These are phyloP conservation scores for Rhodotorula sp. DNA, from an alignment of 1,284 basidiomycete genomes.

Conservation along the genomic window DNA sequence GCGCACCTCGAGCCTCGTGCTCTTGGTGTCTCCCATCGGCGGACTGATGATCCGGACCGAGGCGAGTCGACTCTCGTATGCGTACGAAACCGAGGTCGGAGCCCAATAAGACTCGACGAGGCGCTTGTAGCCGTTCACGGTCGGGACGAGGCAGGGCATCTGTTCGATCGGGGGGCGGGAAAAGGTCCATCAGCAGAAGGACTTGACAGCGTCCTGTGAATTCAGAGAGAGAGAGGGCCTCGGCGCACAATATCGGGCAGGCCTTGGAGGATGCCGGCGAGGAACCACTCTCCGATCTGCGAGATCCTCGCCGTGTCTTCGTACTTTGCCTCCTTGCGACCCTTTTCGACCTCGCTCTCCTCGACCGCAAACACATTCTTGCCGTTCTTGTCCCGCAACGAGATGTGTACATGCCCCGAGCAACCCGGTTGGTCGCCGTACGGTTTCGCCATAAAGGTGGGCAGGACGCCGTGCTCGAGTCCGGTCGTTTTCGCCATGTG, in stretches of 20 bases:
- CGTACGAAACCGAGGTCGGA: constrained; percentile 67
- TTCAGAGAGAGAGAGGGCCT: no score
- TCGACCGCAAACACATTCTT: constrained; percentile 75
- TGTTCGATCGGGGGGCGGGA: no score
- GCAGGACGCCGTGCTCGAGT: constrained; percentile 81
- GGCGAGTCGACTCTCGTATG: constrained; percentile 89
- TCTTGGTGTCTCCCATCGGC: constrained; percentile 73
- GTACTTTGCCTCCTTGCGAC: constrained; percentile 67
- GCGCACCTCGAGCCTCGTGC: constrained; percentile 66
- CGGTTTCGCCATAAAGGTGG: constrained; percentile 93
- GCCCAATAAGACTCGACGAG: constrained; percentile 61
- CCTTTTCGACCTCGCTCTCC: constrained; percentile 61
- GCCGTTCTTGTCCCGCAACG: constrained; percentile 68
- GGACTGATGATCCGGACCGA: constrained; percentile 88
- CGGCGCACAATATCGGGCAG: constrained; percentile 72
- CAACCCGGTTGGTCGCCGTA: constrained; percentile 41
- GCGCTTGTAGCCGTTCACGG: constrained; percentile 71
- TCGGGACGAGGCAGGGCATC: constrained; percentile 48
- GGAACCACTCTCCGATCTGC: constrained; percentile 82
- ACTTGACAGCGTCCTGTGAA: no score
- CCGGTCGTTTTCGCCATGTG: constrained; percentile 83
- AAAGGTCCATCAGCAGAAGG: no score
- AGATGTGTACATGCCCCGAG: constrained; percentile 84
- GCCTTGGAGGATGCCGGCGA: constrained; percentile 85
- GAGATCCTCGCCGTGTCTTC: constrained; percentile 82